These are phyloP conservation scores for Penicillium sp. DNA, from an alignment of 2,329 filamentous ascomycete genomes.

Conservation along the genomic window DNA sequence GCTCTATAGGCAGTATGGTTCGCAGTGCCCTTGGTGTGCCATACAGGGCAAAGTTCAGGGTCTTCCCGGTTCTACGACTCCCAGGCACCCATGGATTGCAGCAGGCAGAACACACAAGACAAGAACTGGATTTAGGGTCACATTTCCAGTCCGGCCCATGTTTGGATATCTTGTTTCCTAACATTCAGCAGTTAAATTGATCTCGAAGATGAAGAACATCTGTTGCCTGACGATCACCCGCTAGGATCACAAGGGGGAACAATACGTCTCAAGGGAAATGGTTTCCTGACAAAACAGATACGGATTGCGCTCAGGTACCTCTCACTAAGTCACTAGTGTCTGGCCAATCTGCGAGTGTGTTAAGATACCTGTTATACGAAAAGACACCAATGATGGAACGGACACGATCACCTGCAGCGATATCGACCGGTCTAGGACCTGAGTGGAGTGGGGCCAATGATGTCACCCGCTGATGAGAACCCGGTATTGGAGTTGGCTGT, in stretches of 20 bases:
- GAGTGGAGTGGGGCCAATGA: constrained; percentile 22
- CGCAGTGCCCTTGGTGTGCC: constrained; percentile 5
- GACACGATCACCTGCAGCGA: constrained; percentile 21
- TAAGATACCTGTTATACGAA: neutral
- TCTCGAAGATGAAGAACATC: neutral
- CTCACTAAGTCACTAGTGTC: neutral
- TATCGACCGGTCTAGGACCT: constrained; percentile 34
- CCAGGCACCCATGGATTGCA: constrained; percentile 14
- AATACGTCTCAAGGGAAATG: constrained; percentile 11
- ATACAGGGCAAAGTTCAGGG: constrained; percentile 17
- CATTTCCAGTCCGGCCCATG: neutral
- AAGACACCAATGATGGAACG: neutral
- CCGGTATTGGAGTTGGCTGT: constrained; percentile 3
- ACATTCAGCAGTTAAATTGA: neutral
- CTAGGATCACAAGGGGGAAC: constrained; percentile 9
- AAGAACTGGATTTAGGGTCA: neutral
- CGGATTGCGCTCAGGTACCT: constrained; percentile 2
- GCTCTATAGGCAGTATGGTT: neutral
- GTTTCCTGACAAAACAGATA: constrained; percentile 10
- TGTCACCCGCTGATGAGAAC: constrained; percentile 21
- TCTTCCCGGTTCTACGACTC: constrained; percentile 3
- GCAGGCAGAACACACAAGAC: neutral
- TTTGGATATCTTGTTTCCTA: neutral
- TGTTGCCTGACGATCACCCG: constrained; percentile 27
- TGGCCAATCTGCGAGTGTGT: neutral